Base-by-base conservation (phyloP, 768 basidiomycete genomes). In the Flagelloscypha sp. region DNA sequence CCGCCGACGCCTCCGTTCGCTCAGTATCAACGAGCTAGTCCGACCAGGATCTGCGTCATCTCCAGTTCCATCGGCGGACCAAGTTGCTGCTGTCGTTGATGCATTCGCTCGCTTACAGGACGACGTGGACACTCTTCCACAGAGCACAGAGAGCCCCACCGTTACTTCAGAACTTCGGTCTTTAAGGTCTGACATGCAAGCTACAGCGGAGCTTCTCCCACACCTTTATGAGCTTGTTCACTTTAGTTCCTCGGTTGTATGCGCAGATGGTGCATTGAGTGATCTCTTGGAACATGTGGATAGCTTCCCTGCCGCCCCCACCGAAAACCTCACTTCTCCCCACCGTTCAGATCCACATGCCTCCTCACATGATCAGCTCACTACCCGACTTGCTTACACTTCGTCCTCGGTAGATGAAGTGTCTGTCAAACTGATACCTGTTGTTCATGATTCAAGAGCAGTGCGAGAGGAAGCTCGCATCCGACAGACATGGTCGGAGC, bases 251-350 rank as follows among this genome's bases (percentile, higher is more conserved):
- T 49, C 61, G 23, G 53, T 81, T 7, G 63, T 64, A 18, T 50
- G 53, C 13, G 87, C 84, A 45, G 88, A 93, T 51, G 60, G 65
- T n/a, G 74, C 78, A 15, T 63, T 90, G 28, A 92, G 88, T 47
- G 85, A 90, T 53, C 64, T 92, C 4, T 61, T 93, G 30, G 84
- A 89, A 48, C 84, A 89, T 48, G 67, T 89, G 36, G 88, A 93
- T 52, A 86, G 82, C 47, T 89, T 78, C 49, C 87, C 88, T 7
- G 68, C 73, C 3, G 53, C 63, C 21, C 79, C 79, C 4, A 52
- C 62, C 18, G 65, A 69, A 4, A 56, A 68, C 2, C 51, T 79
- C 21, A 64, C 73, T 4, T 76, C 76, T 16, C 56, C 63, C 11
- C 74, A 75, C 43, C 41, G 58, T 38, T 61, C 64, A 22, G 54